Evolutionary conservation across 2,329 filamentous ascomycete species (phyloP), one percentile per base, ranked within the genome.

Genomic region (Fusarium fujikuroi): DNA sequence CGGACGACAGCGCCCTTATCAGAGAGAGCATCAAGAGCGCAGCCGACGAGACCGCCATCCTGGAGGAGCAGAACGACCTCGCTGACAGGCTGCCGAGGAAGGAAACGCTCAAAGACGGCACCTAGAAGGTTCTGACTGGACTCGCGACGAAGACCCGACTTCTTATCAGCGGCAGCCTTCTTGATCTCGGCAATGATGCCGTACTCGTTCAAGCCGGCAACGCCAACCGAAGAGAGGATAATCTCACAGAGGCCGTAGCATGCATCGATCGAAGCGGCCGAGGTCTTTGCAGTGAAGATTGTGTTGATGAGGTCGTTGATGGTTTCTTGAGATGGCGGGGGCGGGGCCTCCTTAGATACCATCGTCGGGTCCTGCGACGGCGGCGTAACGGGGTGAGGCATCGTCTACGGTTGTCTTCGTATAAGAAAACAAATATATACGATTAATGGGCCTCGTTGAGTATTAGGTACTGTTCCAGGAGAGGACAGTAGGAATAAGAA

Each of bases 111-210:
- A 78, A 98, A 95, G 52, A 99, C 87, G 61, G 97, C 95, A 64
- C 97, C 96, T 30, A 98, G 88, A 46, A 97, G 92, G 82, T 98
- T 97, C 90, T 98, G 97, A 74, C 95, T 93, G 79, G 95, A 94
- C 85, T 99, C 96, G 77, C 95, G 90, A 77, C 90, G 90, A 43
- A 92, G 88, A 21, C 92, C 92, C 83, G 92, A 95, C 88, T 99
- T 99, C 91, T 98, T 99, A 85, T 98, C 95, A 77, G 87, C 85
- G 8, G 95, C 95, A 42, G 93, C 94, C 87, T 97, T 90, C 80
- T 87, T 89, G 71, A 90, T 74, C 80, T 89, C 87, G 77, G 84
- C 81, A 34, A 90, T 78, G 73, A 91, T 80, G 73, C 87, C 87
- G 78, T 90, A 90, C 54, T 84, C 77, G 42, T 82, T 78, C 56